phyloP scores from a whole-genome alignment of 257 asterid species.

The Solanum habrochaites region DNA sequence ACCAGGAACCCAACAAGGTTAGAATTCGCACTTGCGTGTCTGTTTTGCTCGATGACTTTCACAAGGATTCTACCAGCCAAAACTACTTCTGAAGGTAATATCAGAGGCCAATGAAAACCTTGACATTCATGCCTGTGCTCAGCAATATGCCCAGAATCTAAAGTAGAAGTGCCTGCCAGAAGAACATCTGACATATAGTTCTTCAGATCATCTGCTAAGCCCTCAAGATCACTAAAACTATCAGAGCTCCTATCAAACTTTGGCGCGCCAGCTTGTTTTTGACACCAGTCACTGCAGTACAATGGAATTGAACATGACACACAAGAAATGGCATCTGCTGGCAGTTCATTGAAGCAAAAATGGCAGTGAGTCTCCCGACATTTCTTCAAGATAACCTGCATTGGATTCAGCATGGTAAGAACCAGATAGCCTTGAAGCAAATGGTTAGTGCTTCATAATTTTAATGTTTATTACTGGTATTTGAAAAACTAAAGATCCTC shows the following conservation, averaged over 20 bases:
- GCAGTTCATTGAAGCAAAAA: slow-evolving; percentile 84
- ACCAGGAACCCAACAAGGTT: slow-evolving; percentile 38
- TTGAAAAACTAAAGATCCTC: not conserved
- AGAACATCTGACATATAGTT: slow-evolving; percentile 35
- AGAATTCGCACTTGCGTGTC: slow-evolving; percentile 16
- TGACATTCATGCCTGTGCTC: slow-evolving; percentile 82
- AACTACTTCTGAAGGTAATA: slow-evolving; percentile 75
- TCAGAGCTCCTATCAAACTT: slow-evolving; percentile 6
- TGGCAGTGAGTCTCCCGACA: slow-evolving; percentile 89
- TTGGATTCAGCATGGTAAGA: slow-evolving; percentile 11
- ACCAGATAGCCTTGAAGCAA: not conserved
- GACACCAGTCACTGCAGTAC: slow-evolving; percentile 75
- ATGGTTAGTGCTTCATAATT: not conserved
- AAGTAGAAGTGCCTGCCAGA: slow-evolving; percentile 17
- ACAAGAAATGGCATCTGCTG: slow-evolving; percentile 69
- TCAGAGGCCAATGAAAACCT: slow-evolving; percentile 82
- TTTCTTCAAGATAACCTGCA: slow-evolving; percentile 79
- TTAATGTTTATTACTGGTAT: not conserved
- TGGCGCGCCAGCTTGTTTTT: slow-evolving; percentile 59
- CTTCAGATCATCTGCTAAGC: slow-evolving; percentile 52
- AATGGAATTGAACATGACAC: slow-evolving; percentile 61
- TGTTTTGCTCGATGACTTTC: slow-evolving; percentile 39
- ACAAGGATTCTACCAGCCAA: slow-evolving; percentile 84
- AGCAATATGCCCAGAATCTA: slow-evolving; percentile 23
- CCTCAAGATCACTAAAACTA: slow-evolving; percentile 9